A percentile compares a stretch with the other conserved stretches of the same genome.
Conservation (phyloP, 805 yeast species). For the Spathaspora sp. region DNA sequence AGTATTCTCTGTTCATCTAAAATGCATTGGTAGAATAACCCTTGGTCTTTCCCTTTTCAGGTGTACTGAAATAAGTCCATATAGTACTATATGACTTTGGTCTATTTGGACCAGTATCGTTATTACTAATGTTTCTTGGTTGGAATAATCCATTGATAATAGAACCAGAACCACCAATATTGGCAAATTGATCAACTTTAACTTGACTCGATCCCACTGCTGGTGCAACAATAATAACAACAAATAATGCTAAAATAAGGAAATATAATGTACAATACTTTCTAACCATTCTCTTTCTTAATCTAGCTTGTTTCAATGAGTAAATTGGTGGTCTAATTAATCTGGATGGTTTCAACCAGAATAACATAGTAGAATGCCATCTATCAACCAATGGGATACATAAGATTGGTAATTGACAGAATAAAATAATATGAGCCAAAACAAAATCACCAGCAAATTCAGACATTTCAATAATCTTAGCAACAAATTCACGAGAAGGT, state of each 20-base stretch:
- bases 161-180: slow-evolving; percentile 22
- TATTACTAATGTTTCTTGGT: slow-evolving; percentile 77
- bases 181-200: slow-evolving; percentile 31
- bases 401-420: slow-evolving; percentile 85
- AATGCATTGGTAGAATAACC: slow-evolving; percentile 57
- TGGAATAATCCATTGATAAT: slow-evolving; percentile 72
- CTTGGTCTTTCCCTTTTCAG: slow-evolving; percentile 33
- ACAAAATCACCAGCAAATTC: slow-evolving; percentile 96
- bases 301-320: slow-evolving; percentile 91
- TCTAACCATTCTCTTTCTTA: slow-evolving; percentile 96
- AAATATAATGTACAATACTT: slow-evolving; percentile 86
- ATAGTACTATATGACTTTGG: slow-evolving; percentile 20
- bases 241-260: slow-evolving; percentile 62
- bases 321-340: slow-evolving; percentile 98
- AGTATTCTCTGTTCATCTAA: slow-evolving; percentile 16
- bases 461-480: slow-evolving; percentile 90
- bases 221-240: slow-evolving; percentile 83
- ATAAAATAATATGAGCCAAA: slow-evolving; percentile 84
- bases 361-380: slow-evolving; percentile 97
- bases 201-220: slow-evolving; percentile 71
- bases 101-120: slow-evolving; percentile 62
- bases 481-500: slow-evolving; percentile 92
- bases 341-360: slow-evolving; percentile 97
- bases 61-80: slow-evolving; percentile 47
- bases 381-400: slow-evolving; percentile 85